Evolutionary conservation across 371 early-diverging fungal genomes (phyloP), one percentile per base, ranked within the genome.

Genomic region (Mucor irregularis): DNA sequence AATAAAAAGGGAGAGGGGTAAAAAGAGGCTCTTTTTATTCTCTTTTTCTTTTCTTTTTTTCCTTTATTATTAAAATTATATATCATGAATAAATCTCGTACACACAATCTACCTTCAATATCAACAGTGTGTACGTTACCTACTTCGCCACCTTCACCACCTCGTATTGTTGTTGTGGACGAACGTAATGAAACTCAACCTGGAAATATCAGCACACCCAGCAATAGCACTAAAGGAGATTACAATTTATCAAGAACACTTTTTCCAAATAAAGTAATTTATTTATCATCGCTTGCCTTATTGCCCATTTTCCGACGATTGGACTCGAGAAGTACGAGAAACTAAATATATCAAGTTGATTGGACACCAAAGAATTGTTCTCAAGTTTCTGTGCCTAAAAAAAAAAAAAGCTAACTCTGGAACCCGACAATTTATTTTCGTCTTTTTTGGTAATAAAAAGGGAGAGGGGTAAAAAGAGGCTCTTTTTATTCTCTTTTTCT

Each of bases 21-120:
- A 39, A 19, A 25, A 24, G 16, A 25, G 31, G 48, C 13, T 8
- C 16, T n/a, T 13, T 40, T 49, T 47, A 54, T 42, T 64, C 34
- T 42, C 35, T 51, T 56, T 56, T 25, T 34, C 43, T 62, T 28
- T 52, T 51, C 51, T 49, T 58, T 53, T 51, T 51, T 31, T 51
- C 49, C 38, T 38, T 54, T 31, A 1, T n/a, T 17, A 28, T 31
- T 16, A 21, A 24, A 22, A n/a, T n/a, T n/a, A n/a, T n/a, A n/a
- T n/a, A n/a, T n/a, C 2, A 66, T 57, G 58, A 65, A 51, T 33
- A 45, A 46, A 39, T 30, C 40, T 30, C 64, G 60, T 14, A n/a
- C n/a, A n/a, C n/a, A n/a, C n/a, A 69, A 54, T 21, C 46, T 76
- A 45, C 71, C 76, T 21, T 66, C 71, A 1, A 64, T 76, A 38